A percentile compares a stretch with the other conserved stretches of the same genome.
These are phyloP conservation scores for Arthrinium puccinioides DNA, from an alignment of 2,329 filamentous ascomycete species.

Conservation along the genomic window DNA sequence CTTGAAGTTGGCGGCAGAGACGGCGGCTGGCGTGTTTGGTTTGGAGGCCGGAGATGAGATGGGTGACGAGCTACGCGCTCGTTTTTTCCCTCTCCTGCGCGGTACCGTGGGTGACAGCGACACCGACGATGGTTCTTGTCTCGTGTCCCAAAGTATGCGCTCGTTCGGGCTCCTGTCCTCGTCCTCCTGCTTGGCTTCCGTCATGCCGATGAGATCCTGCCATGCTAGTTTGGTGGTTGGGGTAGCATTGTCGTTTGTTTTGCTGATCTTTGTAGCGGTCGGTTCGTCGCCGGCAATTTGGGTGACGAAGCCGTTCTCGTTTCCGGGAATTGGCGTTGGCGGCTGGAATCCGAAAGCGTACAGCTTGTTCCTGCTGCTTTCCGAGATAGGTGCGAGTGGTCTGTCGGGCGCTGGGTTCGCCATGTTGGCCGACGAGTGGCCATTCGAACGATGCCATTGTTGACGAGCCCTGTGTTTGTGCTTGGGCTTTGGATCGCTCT, in stretches of 20 bases:
- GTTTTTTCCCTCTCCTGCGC: constrained; percentile 51
- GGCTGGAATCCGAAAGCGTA: constrained; percentile 48
- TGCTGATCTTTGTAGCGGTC: constrained; percentile 19
- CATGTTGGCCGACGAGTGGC: constrained; percentile 32
- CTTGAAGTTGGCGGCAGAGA: constrained; percentile 51
- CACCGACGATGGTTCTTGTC: constrained; percentile 31
- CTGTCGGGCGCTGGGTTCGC: constrained; percentile 18
- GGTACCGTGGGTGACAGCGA: constrained; percentile 39
- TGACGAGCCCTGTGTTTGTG: constrained; percentile 20
- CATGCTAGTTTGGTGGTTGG: constrained; percentile 47
- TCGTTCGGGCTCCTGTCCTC: constrained; percentile 51
- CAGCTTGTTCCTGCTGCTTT: constrained; percentile 53
- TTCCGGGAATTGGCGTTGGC: constrained; percentile 14
- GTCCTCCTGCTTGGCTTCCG: constrained; percentile 34
- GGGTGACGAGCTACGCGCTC: constrained; percentile 68
- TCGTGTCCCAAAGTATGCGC: constrained; percentile 53
- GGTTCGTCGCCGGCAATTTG: constrained; percentile 2
- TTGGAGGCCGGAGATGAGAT: constrained; percentile 56
- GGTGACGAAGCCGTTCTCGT: constrained; percentile 7
- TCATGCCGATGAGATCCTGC: constrained; percentile 48
- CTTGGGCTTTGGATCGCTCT: no score
- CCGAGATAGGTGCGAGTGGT: constrained; percentile 43
- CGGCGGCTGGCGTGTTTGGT: constrained; percentile 37
- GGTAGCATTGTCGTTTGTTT: constrained; percentile 3
- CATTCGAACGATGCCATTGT: constrained; percentile 49